Base-by-base conservation (phyloP, 768 basidiomycete genomes). In the Sarcodon sp. region DNA sequence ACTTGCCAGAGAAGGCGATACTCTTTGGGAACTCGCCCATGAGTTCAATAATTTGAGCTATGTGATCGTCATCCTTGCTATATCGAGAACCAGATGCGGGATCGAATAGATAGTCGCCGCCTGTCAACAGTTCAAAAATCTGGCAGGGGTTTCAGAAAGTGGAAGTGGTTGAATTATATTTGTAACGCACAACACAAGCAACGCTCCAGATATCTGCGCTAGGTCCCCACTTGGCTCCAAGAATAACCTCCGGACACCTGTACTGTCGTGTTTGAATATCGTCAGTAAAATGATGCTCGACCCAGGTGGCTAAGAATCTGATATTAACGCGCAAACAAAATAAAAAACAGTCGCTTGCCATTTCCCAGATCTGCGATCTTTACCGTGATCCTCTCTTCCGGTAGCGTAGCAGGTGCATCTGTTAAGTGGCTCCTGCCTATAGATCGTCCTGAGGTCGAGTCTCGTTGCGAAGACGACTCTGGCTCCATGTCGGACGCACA, bases 351-450 rank as follows among this genome's bases (percentile, higher is more conserved):
- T 50, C 39, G 66, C 80, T 50, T 60, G 79, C 90, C 90, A 64
- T 98, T 98, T 7, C 96, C 96, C 47, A 99, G 66, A 74, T 99
- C 96, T 32, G 94, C 96, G 60, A 99, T 98, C 74, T 98, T 97
- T 46, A 99, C 96, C 6, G 92, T 97, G 52, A 98, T 96, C 61
- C 79, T 78, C 59, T 87, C 58, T 47, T 56, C 44, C n/a, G 64
- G 61, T 51, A 49, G 50, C 12, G 51, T 44, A 39, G 39, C 45
- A 47, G 55, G 53, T 15, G 49, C 50, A 13, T 50, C 55, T 39
- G 61, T 53, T 38, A 53, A 47, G 18, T 62, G 64, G 31, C 57
- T 59, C 35, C 21, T 27, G 21, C 21, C 21, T 27, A 27, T 27
- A 27, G 21, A 27, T 27, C 58, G 62, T 31, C 53, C 54, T 33